Evolutionary conservation across 768 basidiomycete genomes (phyloP).

Genomic region (Phaeotremella fagi): DNA sequence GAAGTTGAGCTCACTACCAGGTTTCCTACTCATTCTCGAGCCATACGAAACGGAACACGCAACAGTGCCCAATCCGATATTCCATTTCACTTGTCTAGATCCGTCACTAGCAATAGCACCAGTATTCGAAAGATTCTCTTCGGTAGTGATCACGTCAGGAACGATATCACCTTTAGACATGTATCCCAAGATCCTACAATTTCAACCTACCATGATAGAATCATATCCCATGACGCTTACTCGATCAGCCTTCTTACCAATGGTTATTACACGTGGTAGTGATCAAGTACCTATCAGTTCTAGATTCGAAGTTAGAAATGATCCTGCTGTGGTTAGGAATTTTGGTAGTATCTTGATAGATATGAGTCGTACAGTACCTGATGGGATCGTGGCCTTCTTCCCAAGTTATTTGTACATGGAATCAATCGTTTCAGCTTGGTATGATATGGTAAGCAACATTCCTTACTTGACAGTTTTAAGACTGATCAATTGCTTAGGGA

Average conservation of each 20-base stretch:
- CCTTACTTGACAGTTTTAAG: neutral
- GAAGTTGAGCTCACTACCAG: conserved; percentile 50
- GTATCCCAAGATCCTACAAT: conserved; percentile 99
- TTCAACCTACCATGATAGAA: conserved; percentile 93
- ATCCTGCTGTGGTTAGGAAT: conserved; percentile 97
- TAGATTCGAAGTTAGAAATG: conserved; percentile 96
- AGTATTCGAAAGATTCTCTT: conserved; percentile 95
- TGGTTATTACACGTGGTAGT: conserved; percentile 95
- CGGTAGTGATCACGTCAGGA: conserved; percentile 96
- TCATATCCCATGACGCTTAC: conserved; percentile 97
- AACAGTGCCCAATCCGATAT: conserved; percentile 96
- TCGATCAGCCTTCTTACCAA: conserved; percentile 88
- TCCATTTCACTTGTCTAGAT: conserved; percentile 96
- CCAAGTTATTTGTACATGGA: conserved; percentile 99
- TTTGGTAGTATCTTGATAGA: conserved; percentile 97
- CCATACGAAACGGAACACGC: conserved; percentile 98
- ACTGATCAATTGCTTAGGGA: conserved; percentile 57
- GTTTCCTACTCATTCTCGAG: conserved; percentile 92
- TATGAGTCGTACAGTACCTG: conserved; percentile 95
- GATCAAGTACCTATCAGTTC: conserved; percentile 99
- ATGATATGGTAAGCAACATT: conserved; percentile 79
- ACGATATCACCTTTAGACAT: conserved; percentile 98
- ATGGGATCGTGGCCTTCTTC: conserved; percentile 98
- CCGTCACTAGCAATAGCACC: conserved; percentile 96
- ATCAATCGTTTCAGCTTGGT: conserved; percentile 99